Evolutionary conservation across 1,284 basidiomycete genomes (phyloP).

Genomic region (Marasmius sp.): DNA sequence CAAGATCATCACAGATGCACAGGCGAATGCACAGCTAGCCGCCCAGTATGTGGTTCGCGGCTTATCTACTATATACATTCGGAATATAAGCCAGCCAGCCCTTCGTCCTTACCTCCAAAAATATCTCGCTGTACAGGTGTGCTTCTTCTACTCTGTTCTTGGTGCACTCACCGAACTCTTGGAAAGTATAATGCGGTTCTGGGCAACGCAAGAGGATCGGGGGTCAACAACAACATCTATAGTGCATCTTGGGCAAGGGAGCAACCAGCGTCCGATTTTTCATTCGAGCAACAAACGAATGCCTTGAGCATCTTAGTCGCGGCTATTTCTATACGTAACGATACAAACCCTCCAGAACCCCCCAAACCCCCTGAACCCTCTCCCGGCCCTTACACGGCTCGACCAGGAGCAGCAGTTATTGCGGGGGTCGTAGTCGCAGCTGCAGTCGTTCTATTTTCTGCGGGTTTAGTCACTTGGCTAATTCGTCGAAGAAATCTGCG

Average conservation of each 20-base stretch:
- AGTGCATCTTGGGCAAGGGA: conserved; percentile 11
- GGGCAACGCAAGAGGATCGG: conserved; percentile 2
- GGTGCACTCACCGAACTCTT: background rate
- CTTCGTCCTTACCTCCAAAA: conserved; percentile 3
- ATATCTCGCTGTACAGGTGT: conserved; percentile 11
- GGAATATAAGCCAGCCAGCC: conserved; percentile 4
- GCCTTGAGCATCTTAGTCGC: conserved; percentile 6
- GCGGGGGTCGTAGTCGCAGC: no score
- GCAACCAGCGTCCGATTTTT: background rate
- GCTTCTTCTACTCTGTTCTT: background rate
- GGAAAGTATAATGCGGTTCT: conserved; percentile 13
- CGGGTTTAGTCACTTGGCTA: no score
- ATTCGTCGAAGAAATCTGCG: no score
- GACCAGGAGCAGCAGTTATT: no score
- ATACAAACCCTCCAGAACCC: background rate
- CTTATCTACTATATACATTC: conserved; percentile 4
- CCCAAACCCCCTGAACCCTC: no score
- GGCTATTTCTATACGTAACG: conserved; percentile 5
- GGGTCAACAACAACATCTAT: conserved; percentile 9
- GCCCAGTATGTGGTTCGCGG: conserved; percentile 3
- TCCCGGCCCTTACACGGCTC: no score
- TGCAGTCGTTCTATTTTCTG: no score
- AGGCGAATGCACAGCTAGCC: background rate
- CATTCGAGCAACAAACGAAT: conserved; percentile 2
- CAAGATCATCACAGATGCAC: background rate